Base-by-base conservation (phyloP, 208 protist species). In the Crithidia thermophila region DNA sequence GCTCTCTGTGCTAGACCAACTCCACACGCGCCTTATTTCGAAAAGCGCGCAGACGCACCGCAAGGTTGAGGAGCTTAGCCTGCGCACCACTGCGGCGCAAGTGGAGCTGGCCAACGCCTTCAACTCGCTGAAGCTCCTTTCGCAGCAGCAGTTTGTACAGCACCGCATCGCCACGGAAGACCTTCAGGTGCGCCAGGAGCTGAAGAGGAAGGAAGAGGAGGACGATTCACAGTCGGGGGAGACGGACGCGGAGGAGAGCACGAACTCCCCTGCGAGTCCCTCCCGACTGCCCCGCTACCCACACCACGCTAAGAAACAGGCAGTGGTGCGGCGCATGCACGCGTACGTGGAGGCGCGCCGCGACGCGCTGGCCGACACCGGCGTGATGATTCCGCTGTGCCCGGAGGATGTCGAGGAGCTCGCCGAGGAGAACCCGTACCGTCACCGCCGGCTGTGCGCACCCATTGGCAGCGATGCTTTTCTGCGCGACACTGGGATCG, bases 121-220 rank as follows among this genome's bases (percentile, higher is more conserved):
- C 61, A 90, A 85, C 61, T 49, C 72, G 2, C 81, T 94, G 25
- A 58, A 81, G 23, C 67, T 91, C 23, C 64, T 94, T 0, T 80
- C 88, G 7, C 82, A 94, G 43, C 68, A 77, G 43, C 75, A 87
- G 52, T 94, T 94, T 75, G 80, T 94, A 21, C 88, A 94, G 67
- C 86, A 88, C 42, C 82, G 88, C 49, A 78, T 94, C 20, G 86
- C 78, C 27, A 64, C 63, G 4, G 82, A 84, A 13, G 81, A 76
- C 57, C 75, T 61, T 20, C 47, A 77, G 59, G 21, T 51, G 45
- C 30, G 36, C 27, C 52, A n/a, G 14, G 65, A 56, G n/a, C 37
- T 50, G 5, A n/a, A 42, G 25, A 60, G 53, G 7, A 55, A 77
- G 37, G 34, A 46, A 4, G 73, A 53, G 37, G 52, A 70, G 33